Evolutionary conservation across 352 stramenopile genomes (phyloP).

Genomic region (Peronospora tabacina): DNA sequence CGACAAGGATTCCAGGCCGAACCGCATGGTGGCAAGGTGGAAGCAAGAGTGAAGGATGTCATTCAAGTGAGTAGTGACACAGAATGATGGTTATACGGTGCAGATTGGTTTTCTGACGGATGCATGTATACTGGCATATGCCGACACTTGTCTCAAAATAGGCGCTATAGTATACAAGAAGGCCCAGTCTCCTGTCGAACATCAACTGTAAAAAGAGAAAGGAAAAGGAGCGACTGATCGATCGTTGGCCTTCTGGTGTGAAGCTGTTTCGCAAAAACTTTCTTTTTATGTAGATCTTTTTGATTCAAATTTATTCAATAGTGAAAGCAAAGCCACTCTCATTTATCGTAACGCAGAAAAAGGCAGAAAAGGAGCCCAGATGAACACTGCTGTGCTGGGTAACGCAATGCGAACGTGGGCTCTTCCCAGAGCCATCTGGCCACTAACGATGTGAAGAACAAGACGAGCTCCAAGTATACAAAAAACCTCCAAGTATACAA

Average conservation of each 20-base stretch:
- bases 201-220: too few relatives aligned
- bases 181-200: too few relatives aligned
- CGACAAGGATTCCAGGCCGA: conserved; percentile 12
- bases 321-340: too few relatives aligned
- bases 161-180: too few relatives aligned
- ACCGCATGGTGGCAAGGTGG: conserved; percentile 15
- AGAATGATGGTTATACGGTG: neutral
- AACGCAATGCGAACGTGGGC: neutral
- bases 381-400: conserved; percentile 6
- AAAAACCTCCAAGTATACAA: neutral
- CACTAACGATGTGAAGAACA: conserved; percentile 6
- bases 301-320: too few relatives aligned
- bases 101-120: too few relatives aligned
- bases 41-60: conserved; percentile 7
- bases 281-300: too few relatives aligned
- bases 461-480: neutral
- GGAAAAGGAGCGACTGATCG: conserved; percentile 4
- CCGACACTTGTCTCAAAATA: too few relatives aligned
- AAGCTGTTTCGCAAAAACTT: neutral
- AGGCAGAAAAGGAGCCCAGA: conserved; percentile 13
- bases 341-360: conserved; percentile 8
- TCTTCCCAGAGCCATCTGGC: conserved; percentile 2
- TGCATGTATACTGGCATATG: too few relatives aligned
- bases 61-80: conserved; percentile 1
- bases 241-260: conserved; percentile 5